Base-by-base conservation (phyloP, 2,329 filamentous ascomycete genomes). In the Aureobasidium sp. region DNA sequence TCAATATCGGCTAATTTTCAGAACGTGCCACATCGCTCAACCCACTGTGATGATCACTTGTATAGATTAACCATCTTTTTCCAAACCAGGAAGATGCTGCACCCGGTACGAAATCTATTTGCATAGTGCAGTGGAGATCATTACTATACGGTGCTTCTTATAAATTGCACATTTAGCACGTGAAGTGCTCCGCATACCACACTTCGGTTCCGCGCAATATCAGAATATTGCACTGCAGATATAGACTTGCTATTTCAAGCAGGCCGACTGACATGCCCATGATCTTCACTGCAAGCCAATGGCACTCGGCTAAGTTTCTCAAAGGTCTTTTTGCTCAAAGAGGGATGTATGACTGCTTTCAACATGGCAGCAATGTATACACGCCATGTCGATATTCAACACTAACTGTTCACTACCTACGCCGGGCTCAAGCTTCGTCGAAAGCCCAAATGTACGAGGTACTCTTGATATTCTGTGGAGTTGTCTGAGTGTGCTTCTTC, bases 391-490 rank as follows among this genome's bases (percentile, higher is more conserved):
- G 27, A 9, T 55, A 43, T 55, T 55, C 15, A n/a, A 55, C 8
- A 55, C 51, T 36, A 32, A 55, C 17, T 55, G 51, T 43, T 29
- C 51, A 37, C 37, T 55, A 26, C 51, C 51, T 9, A 15, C 36
- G 26, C 10, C 13, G 15, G 37, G 15, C 15, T 29, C 51, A 24
- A 39, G 2, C 24, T 55, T 55, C 24, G 51, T 55, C 4, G 37
- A 55, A 13, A 43, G 51, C 43, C 55, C 55, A 1, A 24, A 59
- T 59, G 55, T 59, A 13, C 55, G 55, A 6, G 55, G 55, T 29
- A 59, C 55, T 26, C 55, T 59, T n/a, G 43, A 59, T 26, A 59
- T 59, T 15, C 41, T 59, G 8, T 59, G 55, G 55, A 59, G 55
- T 29, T 59, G 55, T 59, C 41, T 59, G n/a, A 47, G 29, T 59